These are phyloP conservation scores for Paradendryphiella salina DNA, from an alignment of 2,329 filamentous ascomycete species.

Conservation along the genomic window DNA sequence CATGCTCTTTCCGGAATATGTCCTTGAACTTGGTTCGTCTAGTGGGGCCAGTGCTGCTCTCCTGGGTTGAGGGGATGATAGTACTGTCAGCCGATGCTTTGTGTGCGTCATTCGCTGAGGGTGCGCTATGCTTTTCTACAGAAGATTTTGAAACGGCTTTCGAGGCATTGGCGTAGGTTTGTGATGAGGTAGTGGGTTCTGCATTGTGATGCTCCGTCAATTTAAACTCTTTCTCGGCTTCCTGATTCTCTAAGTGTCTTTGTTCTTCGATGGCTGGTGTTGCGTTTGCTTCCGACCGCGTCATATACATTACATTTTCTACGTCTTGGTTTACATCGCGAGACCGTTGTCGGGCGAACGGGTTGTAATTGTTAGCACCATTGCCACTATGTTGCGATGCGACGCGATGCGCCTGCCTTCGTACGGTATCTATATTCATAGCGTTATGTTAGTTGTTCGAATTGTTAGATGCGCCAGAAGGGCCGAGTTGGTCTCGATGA, in stretches of 20 bases:
- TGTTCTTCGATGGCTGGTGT: constrained; percentile 32
- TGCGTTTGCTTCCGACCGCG: constrained; percentile 30
- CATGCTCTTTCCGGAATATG: constrained; percentile 34
- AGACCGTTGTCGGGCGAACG: constrained; percentile 39
- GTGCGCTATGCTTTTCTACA: constrained; percentile 11
- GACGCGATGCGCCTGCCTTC: constrained; percentile 42
- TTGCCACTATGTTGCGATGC: constrained; percentile 34
- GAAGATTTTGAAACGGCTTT: constrained; percentile 13
- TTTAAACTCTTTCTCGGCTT: constrained; percentile 38
- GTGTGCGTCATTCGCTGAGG: constrained; percentile 16
- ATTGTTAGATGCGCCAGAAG: not conserved
- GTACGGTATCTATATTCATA: constrained; percentile 39
- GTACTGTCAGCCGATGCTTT: constrained; percentile 33
- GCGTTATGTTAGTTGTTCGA: constrained; percentile 12
- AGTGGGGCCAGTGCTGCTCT: constrained; percentile 19
- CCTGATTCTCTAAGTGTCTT: constrained; percentile 26
- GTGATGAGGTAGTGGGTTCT: constrained; percentile 29
- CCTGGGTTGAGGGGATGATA: constrained; percentile 16
- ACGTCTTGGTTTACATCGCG: constrained; percentile 32
- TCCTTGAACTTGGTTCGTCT: constrained; percentile 41
- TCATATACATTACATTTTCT: constrained; percentile 33
- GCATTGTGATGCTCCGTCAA: constrained; percentile 36
- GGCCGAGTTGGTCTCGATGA: not conserved
- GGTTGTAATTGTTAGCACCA: constrained; percentile 40
- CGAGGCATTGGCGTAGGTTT: constrained; percentile 20